Percentiles rank a stretch among this genome's conserved stretches.
Evolutionary conservation across 768 basidiomycete genomes (phyloP).

Genomic region (Dioszegia hungarica): DNA sequence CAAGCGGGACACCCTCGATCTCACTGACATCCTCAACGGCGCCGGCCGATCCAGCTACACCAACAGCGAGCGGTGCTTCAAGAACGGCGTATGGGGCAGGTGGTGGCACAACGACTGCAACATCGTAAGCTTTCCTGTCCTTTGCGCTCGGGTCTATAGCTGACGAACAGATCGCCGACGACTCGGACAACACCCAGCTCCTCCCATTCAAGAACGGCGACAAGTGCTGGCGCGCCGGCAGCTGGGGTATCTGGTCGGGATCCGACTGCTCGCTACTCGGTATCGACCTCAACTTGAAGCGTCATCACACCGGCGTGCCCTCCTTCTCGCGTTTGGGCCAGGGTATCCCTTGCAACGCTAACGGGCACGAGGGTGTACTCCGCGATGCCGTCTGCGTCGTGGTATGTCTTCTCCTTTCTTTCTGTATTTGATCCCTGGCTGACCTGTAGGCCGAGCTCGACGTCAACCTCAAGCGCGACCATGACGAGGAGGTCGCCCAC

Average conservation of each 20-base stretch:
- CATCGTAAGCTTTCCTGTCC: neutral
- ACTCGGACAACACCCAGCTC: neutral
- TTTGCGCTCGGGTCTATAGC: neutral
- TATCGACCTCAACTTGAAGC: neutral
- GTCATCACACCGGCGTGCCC: neutral
- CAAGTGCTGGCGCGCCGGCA: constrained; percentile 8
- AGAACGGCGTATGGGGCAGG: neutral
- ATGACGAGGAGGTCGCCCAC: constrained; percentile 1
- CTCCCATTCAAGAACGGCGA: neutral
- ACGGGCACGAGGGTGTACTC: constrained; percentile 13
- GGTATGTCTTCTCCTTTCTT: neutral
- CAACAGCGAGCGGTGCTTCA: constrained; percentile 4
- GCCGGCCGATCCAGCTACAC: constrained; percentile 4
- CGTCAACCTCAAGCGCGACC: neutral
- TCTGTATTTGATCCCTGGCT: neutral
- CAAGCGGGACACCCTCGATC: neutral
- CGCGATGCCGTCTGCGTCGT: constrained; percentile 13
- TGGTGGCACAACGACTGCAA: constrained; percentile 1
- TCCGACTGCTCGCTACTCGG: neutral
- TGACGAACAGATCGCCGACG: neutral
- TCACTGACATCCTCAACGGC: neutral
- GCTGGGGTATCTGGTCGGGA: neutral
- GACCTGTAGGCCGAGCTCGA: constrained; percentile 1
- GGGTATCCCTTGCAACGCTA: constrained; percentile 5
- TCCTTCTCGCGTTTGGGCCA: neutral